These are phyloP conservation scores for Camptophora hylomeconis DNA, from an alignment of 2,329 filamentous ascomycete species.

Conservation along the genomic window DNA sequence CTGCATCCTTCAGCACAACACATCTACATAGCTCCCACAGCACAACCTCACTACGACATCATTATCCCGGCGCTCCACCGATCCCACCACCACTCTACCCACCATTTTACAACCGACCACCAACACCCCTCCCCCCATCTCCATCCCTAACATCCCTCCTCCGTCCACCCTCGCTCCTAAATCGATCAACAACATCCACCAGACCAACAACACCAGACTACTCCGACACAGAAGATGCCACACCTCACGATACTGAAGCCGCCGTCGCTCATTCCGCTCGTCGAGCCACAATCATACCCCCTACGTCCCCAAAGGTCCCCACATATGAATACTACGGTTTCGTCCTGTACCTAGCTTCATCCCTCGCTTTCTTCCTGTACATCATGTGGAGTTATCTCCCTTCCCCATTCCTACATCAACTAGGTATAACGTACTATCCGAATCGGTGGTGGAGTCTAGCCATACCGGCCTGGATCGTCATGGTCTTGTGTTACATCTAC, in stretches of 20 bases:
- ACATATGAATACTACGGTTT: constrained; percentile 99
- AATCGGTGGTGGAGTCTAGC: constrained; percentile 97
- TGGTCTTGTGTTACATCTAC: constrained; percentile 83
- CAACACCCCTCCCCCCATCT: constrained; percentile 82
- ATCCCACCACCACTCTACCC: constrained; percentile 49
- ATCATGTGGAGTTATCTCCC: constrained; percentile 81
- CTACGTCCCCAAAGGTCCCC: constrained; percentile 84
- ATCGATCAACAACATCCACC: constrained; percentile 49
- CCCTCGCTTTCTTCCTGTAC: constrained; percentile 62
- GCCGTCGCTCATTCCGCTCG: constrained; percentile 48
- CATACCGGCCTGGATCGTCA: constrained; percentile 79
- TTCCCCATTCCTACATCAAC: constrained; percentile 75
- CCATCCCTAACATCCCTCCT: constrained; percentile 86
- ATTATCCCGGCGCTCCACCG: constrained; percentile 24
- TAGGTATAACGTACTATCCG: constrained; percentile 94
- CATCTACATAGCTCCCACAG: constrained; percentile 3
- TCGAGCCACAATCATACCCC: constrained; percentile 54
- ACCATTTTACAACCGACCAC: constrained; percentile 95
- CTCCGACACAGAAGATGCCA: constrained; percentile 78
- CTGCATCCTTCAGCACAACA: constrained; percentile 10
- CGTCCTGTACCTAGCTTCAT: constrained; percentile 84
- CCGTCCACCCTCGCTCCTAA: constrained; percentile 45
- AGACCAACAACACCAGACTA: constrained; percentile 88
- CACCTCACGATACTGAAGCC: constrained; percentile 44
- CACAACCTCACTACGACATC: constrained; percentile 8